phyloP scores from a whole-genome alignment of 768 basidiomycete genomes.

The Leccinum uliginosum region DNA sequence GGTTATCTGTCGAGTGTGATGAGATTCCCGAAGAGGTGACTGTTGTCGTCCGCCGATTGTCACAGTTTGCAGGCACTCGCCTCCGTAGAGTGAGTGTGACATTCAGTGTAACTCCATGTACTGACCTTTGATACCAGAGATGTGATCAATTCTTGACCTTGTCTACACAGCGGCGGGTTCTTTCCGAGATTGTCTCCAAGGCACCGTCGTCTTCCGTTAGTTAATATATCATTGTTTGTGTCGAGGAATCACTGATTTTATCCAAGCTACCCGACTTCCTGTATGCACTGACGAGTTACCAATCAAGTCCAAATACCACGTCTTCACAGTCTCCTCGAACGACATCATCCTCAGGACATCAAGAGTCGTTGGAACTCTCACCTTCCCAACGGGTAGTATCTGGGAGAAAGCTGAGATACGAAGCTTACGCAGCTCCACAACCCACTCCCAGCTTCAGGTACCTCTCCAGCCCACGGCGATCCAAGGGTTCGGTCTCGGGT shows the following conservation, averaged over 20 bases:
- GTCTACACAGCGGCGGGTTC: constrained; percentile 38
- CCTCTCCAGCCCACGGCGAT: constrained; percentile 27
- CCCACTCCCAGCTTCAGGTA: constrained; percentile 42
- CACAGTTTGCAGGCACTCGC: constrained; percentile 45
- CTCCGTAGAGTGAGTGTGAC: constrained; percentile 49
- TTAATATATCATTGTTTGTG: constrained; percentile 3
- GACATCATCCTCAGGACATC: constrained; percentile 11
- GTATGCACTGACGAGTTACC: constrained; percentile 40
- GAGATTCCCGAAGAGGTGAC: constrained; percentile 45
- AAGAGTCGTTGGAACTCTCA: constrained; percentile 14
- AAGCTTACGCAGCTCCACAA: constrained; percentile 64
- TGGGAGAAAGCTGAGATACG: constrained; percentile 58
- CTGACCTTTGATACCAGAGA: constrained; percentile 41
- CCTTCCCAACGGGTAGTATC: constrained; percentile 28
- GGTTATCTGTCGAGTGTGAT: constrained; percentile 57
- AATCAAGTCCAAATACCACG: constrained; percentile 6
- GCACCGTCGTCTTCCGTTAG: constrained; percentile 56
- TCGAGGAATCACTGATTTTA: constrained; percentile 3
- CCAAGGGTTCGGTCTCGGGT: constrained; percentile 36
- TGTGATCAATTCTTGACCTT: constrained; percentile 64
- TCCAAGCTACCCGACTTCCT: constrained; percentile 71
- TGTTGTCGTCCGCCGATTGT: constrained; percentile 39
- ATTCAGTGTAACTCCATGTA: background rate
- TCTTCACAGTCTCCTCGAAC: constrained; percentile 9
- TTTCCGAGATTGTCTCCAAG: constrained; percentile 45